Percentiles rank a stretch among this genome's conserved stretches.
These are phyloP conservation scores for Eucalyptus grandis DNA, from an alignment of 345 rosid species.

Conservation along the genomic window DNA sequence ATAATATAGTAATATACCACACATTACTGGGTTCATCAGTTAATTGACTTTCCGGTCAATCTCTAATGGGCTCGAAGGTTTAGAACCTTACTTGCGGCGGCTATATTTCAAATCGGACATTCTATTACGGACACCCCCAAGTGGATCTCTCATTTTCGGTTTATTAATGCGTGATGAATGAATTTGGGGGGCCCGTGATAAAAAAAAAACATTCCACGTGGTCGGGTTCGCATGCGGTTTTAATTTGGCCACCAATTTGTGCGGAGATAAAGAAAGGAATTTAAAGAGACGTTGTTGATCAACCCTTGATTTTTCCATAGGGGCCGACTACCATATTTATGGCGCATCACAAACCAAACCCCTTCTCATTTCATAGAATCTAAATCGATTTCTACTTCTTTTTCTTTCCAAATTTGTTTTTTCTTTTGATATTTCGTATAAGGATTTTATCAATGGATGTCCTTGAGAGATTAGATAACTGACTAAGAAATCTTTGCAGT, in stretches of 20 bases:
- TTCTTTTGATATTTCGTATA: background rate
- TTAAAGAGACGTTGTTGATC: background rate
- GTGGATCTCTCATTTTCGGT: background rate
- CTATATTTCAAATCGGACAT: background rate
- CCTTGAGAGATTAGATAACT: background rate
- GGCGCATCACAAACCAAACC: background rate
- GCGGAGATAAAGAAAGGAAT: background rate
- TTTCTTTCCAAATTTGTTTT: background rate
- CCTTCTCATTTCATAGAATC: background rate
- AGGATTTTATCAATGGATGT: background rate
- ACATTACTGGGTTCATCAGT: background rate
- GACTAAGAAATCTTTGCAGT: background rate
- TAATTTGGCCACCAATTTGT: background rate
- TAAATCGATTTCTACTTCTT: background rate
- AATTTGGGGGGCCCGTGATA: background rate
- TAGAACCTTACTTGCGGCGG: background rate
- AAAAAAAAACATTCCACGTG: background rate
- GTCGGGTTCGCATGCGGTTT: background rate
- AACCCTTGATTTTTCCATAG: background rate
- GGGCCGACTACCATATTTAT: background rate
- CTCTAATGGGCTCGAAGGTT: background rate
- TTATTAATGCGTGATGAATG: background rate
- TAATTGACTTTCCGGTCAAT: background rate
- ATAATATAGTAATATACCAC: background rate
- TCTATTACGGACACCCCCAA: background rate